Evolutionary conservation across 2,329 filamentous ascomycete species (phyloP).

Genomic region (Hypoxylon sp.): DNA sequence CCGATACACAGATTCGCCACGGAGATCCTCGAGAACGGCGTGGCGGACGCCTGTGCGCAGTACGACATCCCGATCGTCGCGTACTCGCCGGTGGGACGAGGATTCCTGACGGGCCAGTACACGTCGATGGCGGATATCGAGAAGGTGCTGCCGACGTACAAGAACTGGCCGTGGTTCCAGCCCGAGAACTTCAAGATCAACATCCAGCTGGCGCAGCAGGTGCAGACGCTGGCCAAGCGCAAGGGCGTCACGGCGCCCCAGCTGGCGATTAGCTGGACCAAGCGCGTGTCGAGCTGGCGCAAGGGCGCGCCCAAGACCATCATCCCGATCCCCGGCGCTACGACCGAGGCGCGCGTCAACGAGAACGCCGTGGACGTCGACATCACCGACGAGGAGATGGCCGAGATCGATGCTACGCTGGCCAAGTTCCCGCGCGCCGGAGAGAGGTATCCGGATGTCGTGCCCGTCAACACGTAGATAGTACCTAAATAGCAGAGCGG

Average conservation of each 20-base stretch:
- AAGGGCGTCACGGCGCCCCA: slow-evolving; percentile 73
- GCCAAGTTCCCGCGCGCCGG: slow-evolving; percentile 62
- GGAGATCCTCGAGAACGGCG: slow-evolving; percentile 47
- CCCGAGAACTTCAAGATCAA: slow-evolving; percentile 73
- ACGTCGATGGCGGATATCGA: slow-evolving; percentile 64
- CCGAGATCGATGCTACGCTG: slow-evolving; percentile 62
- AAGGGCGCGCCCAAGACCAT: slow-evolving; percentile 60
- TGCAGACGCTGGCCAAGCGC: slow-evolving; percentile 68
- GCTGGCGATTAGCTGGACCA: slow-evolving; percentile 74
- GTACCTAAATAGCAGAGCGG: not conserved
- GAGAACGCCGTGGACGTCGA: slow-evolving; percentile 69
- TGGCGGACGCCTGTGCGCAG: slow-evolving; percentile 65
- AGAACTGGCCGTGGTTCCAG: slow-evolving; percentile 68
- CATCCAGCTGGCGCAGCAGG: slow-evolving; percentile 67
- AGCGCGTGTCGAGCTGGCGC: slow-evolving; percentile 61
- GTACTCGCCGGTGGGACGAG: slow-evolving; percentile 75
- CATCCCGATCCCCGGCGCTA: slow-evolving; percentile 75
- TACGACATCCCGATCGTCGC: slow-evolving; percentile 76
- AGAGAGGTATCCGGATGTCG: slow-evolving; percentile 58
- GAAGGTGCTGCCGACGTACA: slow-evolving; percentile 55
- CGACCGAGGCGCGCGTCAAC: slow-evolving; percentile 64
- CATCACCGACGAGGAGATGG: slow-evolving; percentile 63
- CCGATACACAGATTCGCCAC: slow-evolving; percentile 39
- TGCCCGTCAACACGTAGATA: slow-evolving; percentile 54
- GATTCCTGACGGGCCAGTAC: slow-evolving; percentile 67